Percentiles rank a stretch among this genome's conserved stretches.
These are phyloP conservation scores for Sugiyamaella japonica DNA, from an alignment of 1,139 yeast genomes.

Conservation along the genomic window DNA sequence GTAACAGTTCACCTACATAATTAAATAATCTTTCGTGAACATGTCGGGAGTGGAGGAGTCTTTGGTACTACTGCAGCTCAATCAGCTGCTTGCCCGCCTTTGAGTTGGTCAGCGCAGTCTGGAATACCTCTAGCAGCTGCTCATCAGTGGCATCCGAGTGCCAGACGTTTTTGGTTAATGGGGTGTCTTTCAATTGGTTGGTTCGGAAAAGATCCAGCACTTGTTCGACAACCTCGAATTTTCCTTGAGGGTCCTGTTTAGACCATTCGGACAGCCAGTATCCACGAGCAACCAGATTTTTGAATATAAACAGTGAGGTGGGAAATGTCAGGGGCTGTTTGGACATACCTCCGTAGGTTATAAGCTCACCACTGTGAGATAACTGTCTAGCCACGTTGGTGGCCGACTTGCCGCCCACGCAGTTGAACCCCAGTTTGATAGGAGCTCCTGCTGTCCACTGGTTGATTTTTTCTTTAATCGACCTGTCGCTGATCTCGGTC, in stretches of 20 bases:
- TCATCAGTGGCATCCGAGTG: conserved; percentile 41
- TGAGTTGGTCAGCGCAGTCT: conserved; percentile 53
- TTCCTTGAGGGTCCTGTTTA: conserved; percentile 61
- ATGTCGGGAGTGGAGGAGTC: too few relatives aligned
- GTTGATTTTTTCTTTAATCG: conserved; percentile 60
- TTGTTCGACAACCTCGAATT: conserved; percentile 57
- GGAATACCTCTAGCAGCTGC: conserved; percentile 52
- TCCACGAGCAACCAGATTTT: conserved; percentile 80
- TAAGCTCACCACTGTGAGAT: conserved; percentile 67
- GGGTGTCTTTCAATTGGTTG: conserved; percentile 62
- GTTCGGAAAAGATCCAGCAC: conserved; percentile 64
- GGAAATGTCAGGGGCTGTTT: conserved; percentile 90
- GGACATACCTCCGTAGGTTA: conserved; percentile 98
- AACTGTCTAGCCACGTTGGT: conserved; percentile 81
- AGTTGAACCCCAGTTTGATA: conserved; percentile 78
- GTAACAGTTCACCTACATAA: not conserved
- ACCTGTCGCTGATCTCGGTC: conserved; percentile 69
- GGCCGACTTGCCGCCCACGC: conserved; percentile 88
- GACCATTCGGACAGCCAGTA: conserved; percentile 90
- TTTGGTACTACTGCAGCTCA: not conserved
- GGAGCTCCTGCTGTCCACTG: conserved; percentile 56
- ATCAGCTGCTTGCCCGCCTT: conserved; percentile 45
- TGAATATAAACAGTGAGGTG: conserved; percentile 85
- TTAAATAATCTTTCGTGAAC: too few relatives aligned
- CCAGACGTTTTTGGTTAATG: conserved; percentile 41